Evolutionary conservation across 1,284 basidiomycete species (phyloP).

Genomic region (Ustilago xerochloae): DNA sequence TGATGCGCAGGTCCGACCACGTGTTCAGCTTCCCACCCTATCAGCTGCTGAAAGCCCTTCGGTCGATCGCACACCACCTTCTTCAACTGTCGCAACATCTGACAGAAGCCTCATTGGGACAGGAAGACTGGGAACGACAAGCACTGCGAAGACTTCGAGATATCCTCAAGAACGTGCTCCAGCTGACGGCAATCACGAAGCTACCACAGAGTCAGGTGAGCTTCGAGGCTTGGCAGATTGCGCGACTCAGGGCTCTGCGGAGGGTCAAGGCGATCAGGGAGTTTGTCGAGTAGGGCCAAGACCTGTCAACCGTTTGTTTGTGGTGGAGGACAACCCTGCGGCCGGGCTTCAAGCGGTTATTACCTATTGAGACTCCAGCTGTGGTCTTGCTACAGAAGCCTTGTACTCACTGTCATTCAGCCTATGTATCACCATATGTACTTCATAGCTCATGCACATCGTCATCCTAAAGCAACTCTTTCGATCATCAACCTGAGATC

Average conservation of each 20-base stretch:
- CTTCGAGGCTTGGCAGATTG: background rate
- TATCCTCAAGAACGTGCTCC: constrained; percentile 9
- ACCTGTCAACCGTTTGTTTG: background rate
- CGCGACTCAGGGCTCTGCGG: background rate
- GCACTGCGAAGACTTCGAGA: constrained; percentile 4
- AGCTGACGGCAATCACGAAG: constrained; percentile 5
- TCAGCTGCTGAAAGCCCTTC: background rate
- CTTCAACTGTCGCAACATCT: background rate
- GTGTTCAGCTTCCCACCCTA: background rate
- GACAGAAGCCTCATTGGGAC: background rate
- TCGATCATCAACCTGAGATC: too few species aligned
- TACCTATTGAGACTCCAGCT: too few species aligned
- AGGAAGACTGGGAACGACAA: background rate
- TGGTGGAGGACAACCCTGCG: too few species aligned
- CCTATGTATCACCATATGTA: too few species aligned
- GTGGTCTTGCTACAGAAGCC: too few species aligned
- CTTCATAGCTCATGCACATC: too few species aligned
- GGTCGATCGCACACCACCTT: background rate
- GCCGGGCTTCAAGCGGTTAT: too few species aligned
- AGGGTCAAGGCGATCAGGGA: background rate
- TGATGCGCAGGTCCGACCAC: background rate
- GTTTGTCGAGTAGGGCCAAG: background rate
- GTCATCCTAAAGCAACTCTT: too few species aligned
- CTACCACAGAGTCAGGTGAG: background rate
- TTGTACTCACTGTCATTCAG: too few species aligned